Percentiles rank a stretch among this genome's conserved stretches.
Evolutionary conservation across 352 stramenopile genomes (phyloP).

Genomic region (Pythium rishiriense): DNA sequence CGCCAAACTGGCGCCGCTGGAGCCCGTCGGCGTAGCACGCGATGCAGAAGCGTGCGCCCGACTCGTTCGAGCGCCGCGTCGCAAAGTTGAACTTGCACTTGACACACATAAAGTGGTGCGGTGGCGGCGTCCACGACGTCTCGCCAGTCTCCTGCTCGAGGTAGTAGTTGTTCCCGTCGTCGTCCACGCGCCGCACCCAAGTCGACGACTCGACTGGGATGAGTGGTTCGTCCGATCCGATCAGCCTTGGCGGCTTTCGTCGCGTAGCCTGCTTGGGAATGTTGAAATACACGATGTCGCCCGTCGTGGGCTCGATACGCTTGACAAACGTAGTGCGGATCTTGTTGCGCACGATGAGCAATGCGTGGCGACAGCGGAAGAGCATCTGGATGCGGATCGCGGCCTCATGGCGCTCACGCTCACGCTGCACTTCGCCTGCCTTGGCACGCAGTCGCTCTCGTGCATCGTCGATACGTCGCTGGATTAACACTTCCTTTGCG

Average conservation of each 20-base stretch:
- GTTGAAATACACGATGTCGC: slow-evolving; percentile 65
- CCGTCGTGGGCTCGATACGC: slow-evolving; percentile 54
- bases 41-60: slow-evolving; percentile 54
- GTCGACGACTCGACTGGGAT: slow-evolving; percentile 63
- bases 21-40: slow-evolving; percentile 51
- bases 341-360: slow-evolving; percentile 39
- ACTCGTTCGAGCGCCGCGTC: slow-evolving; percentile 49
- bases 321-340: slow-evolving; percentile 61
- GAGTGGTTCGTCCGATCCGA: slow-evolving; percentile 48
- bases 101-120: slow-evolving; percentile 58
- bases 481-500: slow-evolving; percentile 57
- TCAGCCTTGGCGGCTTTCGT: slow-evolving; percentile 40
- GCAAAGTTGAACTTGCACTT: slow-evolving; percentile 54
- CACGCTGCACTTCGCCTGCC: slow-evolving; percentile 30
- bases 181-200: slow-evolving; percentile 57
- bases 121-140: slow-evolving; percentile 44
- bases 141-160: slow-evolving; percentile 39
- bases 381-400: slow-evolving; percentile 67
- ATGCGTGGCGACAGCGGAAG: slow-evolving; percentile 54
- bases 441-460: slow-evolving; percentile 27
- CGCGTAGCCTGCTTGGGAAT: slow-evolving; percentile 39
- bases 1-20: slow-evolving; percentile 14
- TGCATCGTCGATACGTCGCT: slow-evolving; percentile 49
- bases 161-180: slow-evolving; percentile 55
- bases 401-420: slow-evolving; percentile 37